Conservation (phyloP, 78 protist genomes). For the Polysphondylium violaceum region DNA sequence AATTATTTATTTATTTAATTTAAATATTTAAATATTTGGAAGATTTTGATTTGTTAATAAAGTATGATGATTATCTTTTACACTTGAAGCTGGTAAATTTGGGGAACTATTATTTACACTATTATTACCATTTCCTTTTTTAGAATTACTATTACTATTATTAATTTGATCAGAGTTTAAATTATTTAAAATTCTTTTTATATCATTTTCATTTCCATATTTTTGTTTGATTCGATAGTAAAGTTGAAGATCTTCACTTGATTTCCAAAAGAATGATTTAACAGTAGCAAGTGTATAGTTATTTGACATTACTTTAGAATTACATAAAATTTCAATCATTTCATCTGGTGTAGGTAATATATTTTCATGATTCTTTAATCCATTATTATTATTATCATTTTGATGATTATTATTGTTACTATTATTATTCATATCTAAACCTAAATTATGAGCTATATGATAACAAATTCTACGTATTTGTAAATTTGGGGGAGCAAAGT, state of each 20-base stretch:
- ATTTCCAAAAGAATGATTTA: conserved; percentile 54
- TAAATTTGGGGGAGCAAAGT: background rate
- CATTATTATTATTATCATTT: background rate
- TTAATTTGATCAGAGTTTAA: background rate
- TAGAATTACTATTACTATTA: no score
- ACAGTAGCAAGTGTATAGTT: conserved; percentile 23
- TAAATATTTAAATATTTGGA: no score
- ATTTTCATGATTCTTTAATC: background rate
- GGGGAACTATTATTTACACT: background rate
- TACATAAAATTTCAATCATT: conserved; percentile 14
- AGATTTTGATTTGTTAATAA: no score
- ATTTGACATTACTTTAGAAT: background rate
- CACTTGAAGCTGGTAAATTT: background rate
- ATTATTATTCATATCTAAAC: background rate
- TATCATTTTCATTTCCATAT: conserved; percentile 5
- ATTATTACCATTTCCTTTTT: no score
- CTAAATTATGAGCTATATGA: background rate
- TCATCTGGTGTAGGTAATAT: conserved; percentile 14
- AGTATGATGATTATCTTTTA: no score
- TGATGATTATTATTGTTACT: background rate
- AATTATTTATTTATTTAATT: no score
- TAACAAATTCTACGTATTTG: background rate
- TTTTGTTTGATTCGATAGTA: conserved; percentile 1
- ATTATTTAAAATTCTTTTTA: background rate
- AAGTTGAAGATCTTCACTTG: background rate